Conservation (phyloP, 495 filamentous ascomycete species). For the Penicillium cinerascens region DNA sequence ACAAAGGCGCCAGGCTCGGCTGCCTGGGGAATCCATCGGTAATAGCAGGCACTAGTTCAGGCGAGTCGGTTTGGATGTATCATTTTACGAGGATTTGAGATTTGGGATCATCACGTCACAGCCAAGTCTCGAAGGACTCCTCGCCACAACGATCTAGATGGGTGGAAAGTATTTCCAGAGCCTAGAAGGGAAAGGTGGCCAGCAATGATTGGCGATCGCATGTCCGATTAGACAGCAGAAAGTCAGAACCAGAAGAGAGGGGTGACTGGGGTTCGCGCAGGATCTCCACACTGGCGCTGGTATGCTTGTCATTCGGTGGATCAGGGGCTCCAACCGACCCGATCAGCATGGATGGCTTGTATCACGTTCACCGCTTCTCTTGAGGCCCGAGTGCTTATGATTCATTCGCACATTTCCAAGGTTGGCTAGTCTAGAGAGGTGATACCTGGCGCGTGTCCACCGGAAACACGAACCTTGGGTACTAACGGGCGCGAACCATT, state of each 20-base stretch:
- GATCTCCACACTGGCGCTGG: slow-evolving; percentile 21
- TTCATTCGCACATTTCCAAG: neutral
- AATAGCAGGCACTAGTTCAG: neutral
- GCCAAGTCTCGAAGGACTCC: neutral
- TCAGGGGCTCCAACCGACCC: slow-evolving; percentile 25
- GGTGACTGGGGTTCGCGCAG: slow-evolving; percentile 17
- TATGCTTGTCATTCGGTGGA: slow-evolving; percentile 33
- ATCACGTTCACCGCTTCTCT: slow-evolving; percentile 31
- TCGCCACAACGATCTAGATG: neutral
- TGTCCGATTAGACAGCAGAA: slow-evolving; percentile 1
- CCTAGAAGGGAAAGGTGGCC: slow-evolving; percentile 12
- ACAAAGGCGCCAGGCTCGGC: slow-evolving; percentile 2
- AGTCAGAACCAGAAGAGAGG: neutral
- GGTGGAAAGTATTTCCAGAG: neutral
- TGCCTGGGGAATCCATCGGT: slow-evolving; percentile 6
- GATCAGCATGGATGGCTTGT: slow-evolving; percentile 22
- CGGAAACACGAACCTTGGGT: slow-evolving; percentile 8
- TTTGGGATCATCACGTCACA: slow-evolving; percentile 6
- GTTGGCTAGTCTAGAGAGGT: neutral
- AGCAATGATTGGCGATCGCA: slow-evolving; percentile 14
- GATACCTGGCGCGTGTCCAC: neutral
- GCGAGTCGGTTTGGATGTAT: slow-evolving; percentile 6
- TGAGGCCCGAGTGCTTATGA: slow-evolving; percentile 11
- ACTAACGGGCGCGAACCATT: slow-evolving; percentile 16
- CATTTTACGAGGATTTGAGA: slow-evolving; percentile 1